These are phyloP conservation scores for Fusarium sp. DNA, from an alignment of 2,329 filamentous ascomycete genomes.

Conservation along the genomic window DNA sequence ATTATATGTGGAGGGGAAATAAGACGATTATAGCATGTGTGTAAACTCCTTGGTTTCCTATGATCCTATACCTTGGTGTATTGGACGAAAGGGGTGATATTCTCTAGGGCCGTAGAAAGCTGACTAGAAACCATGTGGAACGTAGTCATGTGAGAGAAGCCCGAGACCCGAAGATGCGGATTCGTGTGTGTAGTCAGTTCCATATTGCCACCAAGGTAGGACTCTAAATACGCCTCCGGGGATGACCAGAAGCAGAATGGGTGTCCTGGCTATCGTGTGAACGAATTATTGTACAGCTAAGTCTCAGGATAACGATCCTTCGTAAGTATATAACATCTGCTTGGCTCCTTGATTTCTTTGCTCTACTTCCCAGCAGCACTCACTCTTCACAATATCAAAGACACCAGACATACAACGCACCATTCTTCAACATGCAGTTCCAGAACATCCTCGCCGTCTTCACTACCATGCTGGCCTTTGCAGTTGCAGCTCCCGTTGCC, in stretches of 20 bases:
- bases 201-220: neutral
- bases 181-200: neutral
- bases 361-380: neutral
- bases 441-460: neutral
- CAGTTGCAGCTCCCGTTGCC: neutral
- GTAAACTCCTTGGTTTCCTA: neutral
- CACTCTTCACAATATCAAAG: neutral
- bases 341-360: neutral
- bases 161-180: neutral
- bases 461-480: neutral
- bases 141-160: neutral
- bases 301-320: neutral
- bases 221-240: neutral
- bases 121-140: neutral
- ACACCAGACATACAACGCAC: neutral
- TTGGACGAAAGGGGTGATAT: too few species aligned
- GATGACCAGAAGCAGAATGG: neutral
- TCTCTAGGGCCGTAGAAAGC: too few species aligned
- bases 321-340: neutral
- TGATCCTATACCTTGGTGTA: neutral
- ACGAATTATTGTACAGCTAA: neutral
- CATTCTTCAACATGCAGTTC: neutral
- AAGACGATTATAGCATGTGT: accelerated
- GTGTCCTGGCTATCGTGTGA: neutral
- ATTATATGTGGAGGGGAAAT: neutral